phyloP scores from a whole-genome alignment of 331 rosid genomes.

The Malus hybrid region DNA sequence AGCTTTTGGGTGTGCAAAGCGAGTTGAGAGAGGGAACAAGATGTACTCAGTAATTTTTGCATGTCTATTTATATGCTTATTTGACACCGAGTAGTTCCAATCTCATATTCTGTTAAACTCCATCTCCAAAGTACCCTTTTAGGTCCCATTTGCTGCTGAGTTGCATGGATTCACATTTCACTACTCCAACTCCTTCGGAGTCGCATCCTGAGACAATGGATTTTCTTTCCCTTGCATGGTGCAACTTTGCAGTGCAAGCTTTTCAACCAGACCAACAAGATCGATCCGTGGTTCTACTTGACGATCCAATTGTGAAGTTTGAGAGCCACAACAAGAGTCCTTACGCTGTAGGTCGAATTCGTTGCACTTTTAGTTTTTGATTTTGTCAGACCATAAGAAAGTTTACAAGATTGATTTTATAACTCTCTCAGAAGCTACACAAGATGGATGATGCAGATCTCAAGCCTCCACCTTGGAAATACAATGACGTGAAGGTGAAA shows the following conservation, averaged over 20 bases:
- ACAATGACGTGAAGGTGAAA: conserved; percentile 74
- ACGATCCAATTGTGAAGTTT: conserved; percentile 34
- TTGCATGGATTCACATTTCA: conserved; percentile 36
- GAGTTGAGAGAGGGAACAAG: conserved; percentile 13
- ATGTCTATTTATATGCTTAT: not conserved
- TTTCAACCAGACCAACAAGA: conserved; percentile 52
- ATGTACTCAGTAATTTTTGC: not conserved
- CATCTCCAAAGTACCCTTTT: not conserved
- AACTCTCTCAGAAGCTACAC: conserved; percentile 34
- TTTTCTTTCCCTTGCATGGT: conserved; percentile 83
- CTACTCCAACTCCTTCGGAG: conserved; percentile 34
- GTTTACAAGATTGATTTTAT: not conserved
- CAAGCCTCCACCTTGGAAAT: conserved; percentile 57
- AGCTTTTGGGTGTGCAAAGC: not conserved
- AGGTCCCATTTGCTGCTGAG: not conserved
- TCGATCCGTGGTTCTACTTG: conserved; percentile 43
- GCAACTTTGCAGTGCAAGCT: conserved; percentile 83
- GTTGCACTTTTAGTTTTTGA: not conserved
- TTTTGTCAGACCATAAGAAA: not conserved
- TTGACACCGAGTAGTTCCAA: conserved; percentile 1
- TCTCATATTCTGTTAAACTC: not conserved
- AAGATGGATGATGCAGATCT: conserved; percentile 59
- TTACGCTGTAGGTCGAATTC: conserved; percentile 32
- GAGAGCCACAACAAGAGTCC: conserved; percentile 31
- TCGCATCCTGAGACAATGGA: conserved; percentile 90